Evolutionary conservation across 1,284 basidiomycete species (phyloP).

Genomic region (Chalciporus sp.): DNA sequence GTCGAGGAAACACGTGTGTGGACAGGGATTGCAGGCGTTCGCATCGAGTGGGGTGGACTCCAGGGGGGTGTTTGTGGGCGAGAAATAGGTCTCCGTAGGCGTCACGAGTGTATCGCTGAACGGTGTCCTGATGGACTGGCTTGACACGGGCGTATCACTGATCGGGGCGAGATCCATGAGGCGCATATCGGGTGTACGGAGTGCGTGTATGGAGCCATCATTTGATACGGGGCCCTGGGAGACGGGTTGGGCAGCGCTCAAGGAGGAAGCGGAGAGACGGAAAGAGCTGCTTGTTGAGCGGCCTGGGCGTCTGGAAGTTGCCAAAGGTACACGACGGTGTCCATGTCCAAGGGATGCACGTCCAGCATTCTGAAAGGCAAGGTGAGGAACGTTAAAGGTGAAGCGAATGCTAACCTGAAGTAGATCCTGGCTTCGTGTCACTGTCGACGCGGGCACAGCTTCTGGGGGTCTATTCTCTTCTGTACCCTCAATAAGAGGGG

Average conservation of each 20-base stretch:
- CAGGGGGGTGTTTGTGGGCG: conserved; percentile 12
- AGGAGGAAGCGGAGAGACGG: conserved; percentile 27
- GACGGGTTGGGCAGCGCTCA: conserved; percentile 1
- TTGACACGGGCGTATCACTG: conserved; percentile 19
- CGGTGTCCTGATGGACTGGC: conserved; percentile 14
- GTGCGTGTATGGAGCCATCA: neutral
- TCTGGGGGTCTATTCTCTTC: conserved; percentile 14
- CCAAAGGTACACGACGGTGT: conserved; percentile 25
- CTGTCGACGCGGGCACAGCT: conserved; percentile 11
- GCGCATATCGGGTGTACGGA: conserved; percentile 23
- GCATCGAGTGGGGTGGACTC: conserved; percentile 17
- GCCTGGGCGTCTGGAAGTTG: conserved; percentile 18
- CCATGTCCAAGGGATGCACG: conserved; percentile 19
- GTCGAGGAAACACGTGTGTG: conserved; percentile 25
- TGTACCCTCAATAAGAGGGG: conserved; percentile 15
- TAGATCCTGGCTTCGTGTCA: conserved; percentile 34
- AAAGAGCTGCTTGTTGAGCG: conserved; percentile 21
- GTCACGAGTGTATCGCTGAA: conserved; percentile 24
- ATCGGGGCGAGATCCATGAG: conserved; percentile 18
- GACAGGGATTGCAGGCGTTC: neutral
- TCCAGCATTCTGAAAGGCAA: conserved; percentile 22
- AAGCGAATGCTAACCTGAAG: conserved; percentile 25
- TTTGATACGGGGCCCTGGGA: neutral
- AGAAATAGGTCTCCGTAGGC: conserved; percentile 11
- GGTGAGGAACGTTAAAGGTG: neutral